Evolutionary conservation across 1,284 basidiomycete genomes (phyloP).

Genomic region (Thecaphora frezii): DNA sequence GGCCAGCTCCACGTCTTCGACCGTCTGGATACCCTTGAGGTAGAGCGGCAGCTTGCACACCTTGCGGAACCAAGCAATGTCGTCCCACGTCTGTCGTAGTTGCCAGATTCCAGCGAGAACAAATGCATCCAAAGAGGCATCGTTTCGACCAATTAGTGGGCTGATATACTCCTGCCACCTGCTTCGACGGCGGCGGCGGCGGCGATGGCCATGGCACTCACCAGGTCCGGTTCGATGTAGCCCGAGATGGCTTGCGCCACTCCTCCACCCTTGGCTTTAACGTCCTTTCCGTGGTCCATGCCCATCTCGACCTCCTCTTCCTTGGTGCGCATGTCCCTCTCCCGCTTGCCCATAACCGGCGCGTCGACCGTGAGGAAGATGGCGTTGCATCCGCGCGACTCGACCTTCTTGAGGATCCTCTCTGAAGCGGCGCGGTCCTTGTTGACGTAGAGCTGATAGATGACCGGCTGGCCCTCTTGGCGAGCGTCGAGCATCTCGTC

Average conservation of each 20-base stretch:
- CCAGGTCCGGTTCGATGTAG: conserved; percentile 63
- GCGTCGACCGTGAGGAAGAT: conserved; percentile 91
- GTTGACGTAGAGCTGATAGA: conserved; percentile 75
- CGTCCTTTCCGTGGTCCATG: conserved; percentile 26
- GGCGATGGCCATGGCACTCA: conserved; percentile 56
- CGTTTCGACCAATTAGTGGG: no score
- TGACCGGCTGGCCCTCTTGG: conserved; percentile 64
- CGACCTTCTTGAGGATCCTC: conserved; percentile 72
- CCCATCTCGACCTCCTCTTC: conserved; percentile 59
- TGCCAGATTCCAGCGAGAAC: no score
- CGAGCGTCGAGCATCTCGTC: conserved; percentile 69
- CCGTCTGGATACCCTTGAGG: conserved; percentile 70
- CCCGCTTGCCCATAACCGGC: conserved; percentile 79
- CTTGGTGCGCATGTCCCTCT: conserved; percentile 68
- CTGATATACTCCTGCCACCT: no score
- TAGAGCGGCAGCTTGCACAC: conserved; percentile 78
- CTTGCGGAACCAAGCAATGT: conserved; percentile 74
- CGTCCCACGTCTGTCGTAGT: conserved; percentile 57
- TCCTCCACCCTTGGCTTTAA: conserved; percentile 44
- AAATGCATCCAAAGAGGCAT: no score
- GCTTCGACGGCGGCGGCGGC: no score
- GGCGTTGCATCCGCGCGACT: conserved; percentile 71
- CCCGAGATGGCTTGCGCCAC: conserved; percentile 63
- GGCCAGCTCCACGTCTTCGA: conserved; percentile 72
- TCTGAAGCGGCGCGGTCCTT: conserved; percentile 71